phyloP scores from a whole-genome alignment of 257 asterid species.

The Plectranthus barbatus region DNA sequence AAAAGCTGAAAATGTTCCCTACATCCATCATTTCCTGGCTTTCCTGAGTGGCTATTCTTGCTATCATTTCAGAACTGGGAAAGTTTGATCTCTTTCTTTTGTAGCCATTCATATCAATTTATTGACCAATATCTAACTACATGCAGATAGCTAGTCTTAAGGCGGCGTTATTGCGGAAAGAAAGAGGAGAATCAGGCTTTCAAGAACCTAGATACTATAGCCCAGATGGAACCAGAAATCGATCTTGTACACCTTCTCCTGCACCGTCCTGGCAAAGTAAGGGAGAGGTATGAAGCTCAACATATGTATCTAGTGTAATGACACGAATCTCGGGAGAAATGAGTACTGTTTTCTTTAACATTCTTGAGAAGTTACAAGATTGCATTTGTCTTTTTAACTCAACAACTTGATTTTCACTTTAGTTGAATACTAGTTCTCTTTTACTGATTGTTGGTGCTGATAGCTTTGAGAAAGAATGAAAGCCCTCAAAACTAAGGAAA shows the following conservation, averaged over 20 bases:
- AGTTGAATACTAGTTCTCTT: neutral
- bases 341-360: neutral
- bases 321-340: neutral
- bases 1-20: neutral
- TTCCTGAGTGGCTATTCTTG: neutral
- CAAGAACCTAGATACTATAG: slow-evolving; percentile 31
- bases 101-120: neutral
- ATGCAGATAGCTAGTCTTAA: slow-evolving; percentile 59
- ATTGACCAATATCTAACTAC: neutral
- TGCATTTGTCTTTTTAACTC: no score
- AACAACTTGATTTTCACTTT: neutral
- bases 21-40: neutral
- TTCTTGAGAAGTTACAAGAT: neutral
- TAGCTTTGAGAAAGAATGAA: neutral
- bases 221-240: slow-evolving; percentile 38
- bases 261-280: slow-evolving; percentile 35
- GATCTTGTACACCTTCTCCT: slow-evolving; percentile 38
- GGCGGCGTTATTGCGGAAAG: slow-evolving; percentile 64
- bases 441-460: neutral
- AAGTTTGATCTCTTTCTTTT: neutral
- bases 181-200: slow-evolving; percentile 36
- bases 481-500: neutral
- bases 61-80: neutral
- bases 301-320: neutral
- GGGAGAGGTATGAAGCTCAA: slow-evolving; percentile 23